These are phyloP conservation scores for Tolypocladium ophioglossoides DNA, from an alignment of 2,329 filamentous ascomycete genomes.

Conservation along the genomic window DNA sequence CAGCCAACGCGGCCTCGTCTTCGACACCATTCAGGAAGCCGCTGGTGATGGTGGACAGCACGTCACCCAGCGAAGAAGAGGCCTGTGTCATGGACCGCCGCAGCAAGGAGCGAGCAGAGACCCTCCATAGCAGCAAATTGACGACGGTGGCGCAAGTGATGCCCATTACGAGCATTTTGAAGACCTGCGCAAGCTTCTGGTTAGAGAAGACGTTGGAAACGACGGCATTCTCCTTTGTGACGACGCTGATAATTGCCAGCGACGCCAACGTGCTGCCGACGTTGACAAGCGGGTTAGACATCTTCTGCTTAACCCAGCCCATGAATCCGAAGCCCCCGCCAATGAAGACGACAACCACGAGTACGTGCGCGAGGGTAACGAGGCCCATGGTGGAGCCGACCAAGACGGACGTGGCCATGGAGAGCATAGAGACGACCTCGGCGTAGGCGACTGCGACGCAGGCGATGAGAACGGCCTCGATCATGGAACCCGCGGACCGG, in stretches of 20 bases:
- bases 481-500: constrained; percentile 73
- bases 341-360: constrained; percentile 70
- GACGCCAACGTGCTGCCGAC: constrained; percentile 74
- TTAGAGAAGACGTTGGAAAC: constrained; percentile 68
- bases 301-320: constrained; percentile 68
- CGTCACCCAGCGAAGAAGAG: constrained; percentile 64
- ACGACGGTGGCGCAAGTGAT: constrained; percentile 57
- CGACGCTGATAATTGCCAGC: constrained; percentile 70
- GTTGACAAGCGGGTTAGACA: constrained; percentile 65
- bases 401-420: constrained; percentile 72
- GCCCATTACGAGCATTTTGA: constrained; percentile 72
- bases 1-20: constrained; percentile 52
- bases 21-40: constrained; percentile 75
- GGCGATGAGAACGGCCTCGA: constrained; percentile 66
- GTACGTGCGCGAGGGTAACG: constrained; percentile 59
- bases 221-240: constrained; percentile 79
- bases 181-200: constrained; percentile 35
- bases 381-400: constrained; percentile 55
- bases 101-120: constrained; percentile 60
- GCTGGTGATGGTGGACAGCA: constrained; percentile 66
- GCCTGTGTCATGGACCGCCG: constrained; percentile 60
- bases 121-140: constrained; percentile 64
- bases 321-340: constrained; percentile 74
- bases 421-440: constrained; percentile 57
- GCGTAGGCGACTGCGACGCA: constrained; percentile 62